Evolutionary conservation across 164 flowering plant species (phyloP).

Genomic region (Magnolia sinica): DNA sequence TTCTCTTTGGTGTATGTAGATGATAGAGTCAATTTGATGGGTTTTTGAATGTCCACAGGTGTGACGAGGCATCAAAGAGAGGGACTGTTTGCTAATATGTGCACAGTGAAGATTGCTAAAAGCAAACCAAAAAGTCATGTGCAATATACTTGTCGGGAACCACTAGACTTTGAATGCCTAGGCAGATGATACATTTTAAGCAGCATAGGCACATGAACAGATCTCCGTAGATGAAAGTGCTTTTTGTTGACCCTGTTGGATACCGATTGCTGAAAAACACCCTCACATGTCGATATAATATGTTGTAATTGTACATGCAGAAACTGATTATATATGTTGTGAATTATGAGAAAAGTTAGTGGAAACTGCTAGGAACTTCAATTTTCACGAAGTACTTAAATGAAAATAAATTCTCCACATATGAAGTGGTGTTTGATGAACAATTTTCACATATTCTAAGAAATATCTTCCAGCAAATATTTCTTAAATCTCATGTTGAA

Average conservation of each 20-base stretch:
- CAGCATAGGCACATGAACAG: slow-evolving; percentile 16
- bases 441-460: slow-evolving; percentile 1
- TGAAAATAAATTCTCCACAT: background rate
- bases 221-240: slow-evolving; percentile 12
- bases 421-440: background rate
- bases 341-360: background rate
- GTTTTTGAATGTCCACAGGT: slow-evolving; percentile 47
- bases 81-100: slow-evolving; percentile 29
- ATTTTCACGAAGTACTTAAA: slow-evolving; percentile 5
- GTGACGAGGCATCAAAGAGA: slow-evolving; percentile 32
- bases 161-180: slow-evolving; percentile 6
- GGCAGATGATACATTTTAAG: slow-evolving; percentile 15
- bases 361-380: background rate
- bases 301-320: slow-evolving; percentile 8
- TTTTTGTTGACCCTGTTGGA: slow-evolving; percentile 16
- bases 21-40: slow-evolving; percentile 42
- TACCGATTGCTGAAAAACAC: slow-evolving; percentile 10
- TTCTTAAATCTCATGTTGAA: background rate
- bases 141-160: slow-evolving; percentile 10
- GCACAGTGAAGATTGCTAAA: slow-evolving; percentile 35
- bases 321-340: background rate
- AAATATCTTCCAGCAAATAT: background rate
- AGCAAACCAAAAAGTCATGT: slow-evolving; percentile 23
- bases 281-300: background rate
- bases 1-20: slow-evolving; percentile 7